Evolutionary conservation across 2,329 filamentous ascomycete species (phyloP).

Genomic region (Coniochaeta ligniaria): DNA sequence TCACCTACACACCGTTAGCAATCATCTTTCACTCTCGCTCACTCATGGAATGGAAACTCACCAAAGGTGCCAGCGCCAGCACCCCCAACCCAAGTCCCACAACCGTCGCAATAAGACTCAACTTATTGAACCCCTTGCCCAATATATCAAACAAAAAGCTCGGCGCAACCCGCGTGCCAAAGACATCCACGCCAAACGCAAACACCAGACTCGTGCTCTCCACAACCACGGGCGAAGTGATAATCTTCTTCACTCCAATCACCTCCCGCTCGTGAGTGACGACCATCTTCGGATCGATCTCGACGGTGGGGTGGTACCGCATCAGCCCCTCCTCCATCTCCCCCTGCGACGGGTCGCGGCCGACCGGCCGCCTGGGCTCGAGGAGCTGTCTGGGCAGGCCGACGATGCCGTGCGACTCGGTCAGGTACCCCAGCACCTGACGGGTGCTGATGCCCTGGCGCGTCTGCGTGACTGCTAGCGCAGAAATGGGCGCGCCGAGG

Average conservation of each 20-base stretch:
- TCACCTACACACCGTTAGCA: slow-evolving; percentile 11
- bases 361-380: slow-evolving; percentile 80
- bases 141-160: slow-evolving; percentile 88
- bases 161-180: slow-evolving; percentile 78
- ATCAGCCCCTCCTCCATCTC: slow-evolving; percentile 81
- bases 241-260: slow-evolving; percentile 63
- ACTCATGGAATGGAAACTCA: slow-evolving; percentile 37
- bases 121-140: slow-evolving; percentile 88
- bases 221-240: slow-evolving; percentile 69
- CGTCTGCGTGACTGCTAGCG: slow-evolving; percentile 80
- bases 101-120: slow-evolving; percentile 78
- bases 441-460: slow-evolving; percentile 85
- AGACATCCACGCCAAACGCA: slow-evolving; percentile 83
- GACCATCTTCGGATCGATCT: slow-evolving; percentile 75
- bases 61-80: slow-evolving; percentile 73
- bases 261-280: slow-evolving; percentile 80
- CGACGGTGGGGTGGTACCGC: slow-evolving; percentile 67
- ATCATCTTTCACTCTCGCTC: background rate
- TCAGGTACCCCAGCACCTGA: slow-evolving; percentile 72
- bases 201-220: slow-evolving; percentile 91
- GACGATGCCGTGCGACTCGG: slow-evolving; percentile 65
- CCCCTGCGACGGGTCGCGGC: slow-evolving; percentile 69
- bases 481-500: slow-evolving; percentile 69
- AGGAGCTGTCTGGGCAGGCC: slow-evolving; percentile 73
- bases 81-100: slow-evolving; percentile 73